Evolutionary conservation across 805 yeast genomes (phyloP).

Genomic region (Saccharomycopsis fermentans): DNA sequence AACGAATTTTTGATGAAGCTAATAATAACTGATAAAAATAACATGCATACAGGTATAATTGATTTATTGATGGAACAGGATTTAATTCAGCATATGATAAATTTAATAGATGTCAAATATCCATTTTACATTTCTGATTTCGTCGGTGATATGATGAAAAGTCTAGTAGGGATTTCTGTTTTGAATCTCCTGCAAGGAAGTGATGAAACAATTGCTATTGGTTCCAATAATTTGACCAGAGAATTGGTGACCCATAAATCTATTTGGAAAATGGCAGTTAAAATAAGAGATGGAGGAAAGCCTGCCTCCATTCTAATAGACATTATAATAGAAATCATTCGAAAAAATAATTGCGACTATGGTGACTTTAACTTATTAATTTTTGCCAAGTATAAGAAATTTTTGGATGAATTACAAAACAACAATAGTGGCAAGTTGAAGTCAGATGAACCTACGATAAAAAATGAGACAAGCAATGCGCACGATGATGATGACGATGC

Average conservation of each 20-base stretch:
- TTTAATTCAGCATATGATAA: slow-evolving; percentile 61
- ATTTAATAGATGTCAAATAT: slow-evolving; percentile 57
- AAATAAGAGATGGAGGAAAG: slow-evolving; percentile 76
- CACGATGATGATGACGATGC: neutral
- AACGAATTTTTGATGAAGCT: slow-evolving; percentile 77
- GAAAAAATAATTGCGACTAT: slow-evolving; percentile 94
- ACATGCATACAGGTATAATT: slow-evolving; percentile 77
- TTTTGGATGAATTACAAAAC: neutral
- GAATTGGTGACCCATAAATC: slow-evolving; percentile 73
- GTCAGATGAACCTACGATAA: neutral
- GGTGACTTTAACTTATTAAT: slow-evolving; percentile 51
- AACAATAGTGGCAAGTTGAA: neutral
- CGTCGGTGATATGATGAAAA: slow-evolving; percentile 90
- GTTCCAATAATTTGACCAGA: slow-evolving; percentile 90
- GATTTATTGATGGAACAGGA: slow-evolving; percentile 63
- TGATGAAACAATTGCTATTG: slow-evolving; percentile 83
- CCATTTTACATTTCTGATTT: slow-evolving; percentile 77
- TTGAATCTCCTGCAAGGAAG: slow-evolving; percentile 69
- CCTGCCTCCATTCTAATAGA: slow-evolving; percentile 93
- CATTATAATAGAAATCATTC: slow-evolving; percentile 82
- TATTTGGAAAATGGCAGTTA: slow-evolving; percentile 54
- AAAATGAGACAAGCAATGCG: neutral
- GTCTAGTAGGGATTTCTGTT: slow-evolving; percentile 77
- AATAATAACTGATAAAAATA: slow-evolving; percentile 87
- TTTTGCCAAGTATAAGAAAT: slow-evolving; percentile 8